Evolutionary conservation across 73 alveolate genomes (phyloP), one percentile per base, ranked within the genome.

Genomic region (Paramecium octaurelia): DNA sequence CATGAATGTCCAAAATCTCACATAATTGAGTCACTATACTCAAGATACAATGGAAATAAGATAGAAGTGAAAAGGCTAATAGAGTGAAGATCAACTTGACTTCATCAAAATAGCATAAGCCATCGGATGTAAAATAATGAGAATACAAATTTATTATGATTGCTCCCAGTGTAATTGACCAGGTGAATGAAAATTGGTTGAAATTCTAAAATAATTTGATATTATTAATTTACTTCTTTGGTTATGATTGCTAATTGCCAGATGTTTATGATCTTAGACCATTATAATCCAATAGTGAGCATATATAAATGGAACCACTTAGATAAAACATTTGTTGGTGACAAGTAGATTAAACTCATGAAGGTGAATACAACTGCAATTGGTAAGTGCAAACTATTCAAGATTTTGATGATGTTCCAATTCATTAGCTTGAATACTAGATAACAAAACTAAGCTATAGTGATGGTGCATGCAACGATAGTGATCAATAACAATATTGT

Each of bases 201-300:
- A 48, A 42, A 38, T 44, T 35, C 68, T 44, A 44, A 1, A 16
- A 80, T 54, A 54, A n/a, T 4, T 18, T 16, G 1, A 11, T n/a
- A 5, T 12, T 31, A 24, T 23, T 23, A 23, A 36, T 4, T 7
- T 80, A 80, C 75, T 43, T 43, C 40, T 80, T 80, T 42, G 48
- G 91, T 43, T 7, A 80, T 80, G 9, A 80, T 43, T 1, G 42
- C 9, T 43, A 80, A 20, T 80, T 80, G 2, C 76, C 70, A 80
- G 6, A 80, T 21, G 23, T 80, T 80, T 10, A 80, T 80, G 11
- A 42, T 43, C 44, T 80, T 80, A 44, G 91, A 44, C 91, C 91
- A 80, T 24, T 80, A 20, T 14, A 80, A 46, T 8, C 91, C 91
- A 40, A 80, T 6, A 0, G 57, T 11, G 8, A 48, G n/a, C 27